Evolutionary conservation across 306 rosid species (phyloP).

Genomic region (Corylus americana): DNA sequence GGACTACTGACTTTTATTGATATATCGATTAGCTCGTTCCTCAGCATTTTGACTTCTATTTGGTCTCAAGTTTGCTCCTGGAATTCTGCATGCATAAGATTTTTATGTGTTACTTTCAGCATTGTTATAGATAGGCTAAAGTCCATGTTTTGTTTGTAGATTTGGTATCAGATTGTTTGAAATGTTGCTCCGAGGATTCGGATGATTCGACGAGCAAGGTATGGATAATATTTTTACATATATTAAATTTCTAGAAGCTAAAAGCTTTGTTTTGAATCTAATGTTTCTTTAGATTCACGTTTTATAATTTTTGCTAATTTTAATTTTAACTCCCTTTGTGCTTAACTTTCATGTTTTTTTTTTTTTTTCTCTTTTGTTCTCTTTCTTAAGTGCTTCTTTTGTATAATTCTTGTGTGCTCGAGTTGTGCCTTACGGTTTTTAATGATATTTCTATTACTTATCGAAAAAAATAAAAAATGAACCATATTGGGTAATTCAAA

Average conservation of each 20-base stretch:
- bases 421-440: too few species aligned
- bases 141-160: slow-evolving; percentile 50
- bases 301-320: background rate
- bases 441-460: too few species aligned
- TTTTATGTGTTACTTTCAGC: slow-evolving; percentile 18
- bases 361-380: too few species aligned
- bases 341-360: too few species aligned
- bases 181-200: slow-evolving; percentile 88
- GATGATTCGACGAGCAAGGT: slow-evolving; percentile 83
- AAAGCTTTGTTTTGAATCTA: background rate
- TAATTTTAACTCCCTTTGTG: background rate
- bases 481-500: background rate
- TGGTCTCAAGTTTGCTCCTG: slow-evolving; percentile 8
- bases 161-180: slow-evolving; percentile 69
- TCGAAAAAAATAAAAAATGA: too few species aligned
- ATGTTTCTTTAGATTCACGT: background rate
- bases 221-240: background rate
- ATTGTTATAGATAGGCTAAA: slow-evolving; percentile 4
- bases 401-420: too few species aligned
- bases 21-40: background rate
- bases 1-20: background rate
- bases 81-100: background rate
- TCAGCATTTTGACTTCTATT: background rate
- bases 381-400: too few species aligned
- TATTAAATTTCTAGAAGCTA: slow-evolving; percentile 11